phyloP scores from a whole-genome alignment of 805 yeast genomes.

The Lachancea kluyveri region DNA sequence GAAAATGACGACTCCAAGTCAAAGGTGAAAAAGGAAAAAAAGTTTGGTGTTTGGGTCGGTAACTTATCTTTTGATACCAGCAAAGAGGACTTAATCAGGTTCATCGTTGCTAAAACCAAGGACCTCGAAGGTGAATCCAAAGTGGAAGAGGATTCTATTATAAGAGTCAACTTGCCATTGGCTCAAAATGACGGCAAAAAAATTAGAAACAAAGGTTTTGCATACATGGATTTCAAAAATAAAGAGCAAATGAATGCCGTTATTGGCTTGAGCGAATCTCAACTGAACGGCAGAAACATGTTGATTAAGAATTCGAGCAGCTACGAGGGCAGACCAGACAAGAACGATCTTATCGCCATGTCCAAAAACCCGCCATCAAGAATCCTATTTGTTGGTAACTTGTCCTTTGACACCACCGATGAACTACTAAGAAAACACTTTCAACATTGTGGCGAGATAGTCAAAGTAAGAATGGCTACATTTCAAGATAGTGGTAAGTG shows the following conservation, averaged over 20 bases:
- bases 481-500: conserved; percentile 94
- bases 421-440: conserved; percentile 74
- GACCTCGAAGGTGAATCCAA: conserved; percentile 31
- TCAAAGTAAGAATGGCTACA: conserved; percentile 90
- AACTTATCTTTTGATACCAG: conserved; percentile 82
- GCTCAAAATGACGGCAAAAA: conserved; percentile 51
- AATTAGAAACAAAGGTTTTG: conserved; percentile 67
- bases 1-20: conserved; percentile 27
- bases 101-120: conserved; percentile 54
- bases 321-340: conserved; percentile 81
- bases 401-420: conserved; percentile 86
- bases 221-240: conserved; percentile 75
- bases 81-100: conserved; percentile 63
- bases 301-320: conserved; percentile 76
- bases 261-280: conserved; percentile 60
- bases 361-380: conserved; percentile 84
- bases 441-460: conserved; percentile 86
- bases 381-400: conserved; percentile 85
- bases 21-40: conserved; percentile 35
- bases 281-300: conserved; percentile 77
- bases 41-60: conserved; percentile 89
- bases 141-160: conserved; percentile 53
- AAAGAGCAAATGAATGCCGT: conserved; percentile 56
- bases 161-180: conserved; percentile 76
- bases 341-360: conserved; percentile 38